A percentile compares a stretch with the other conserved stretches of the same genome.
These are phyloP conservation scores for Erysimum pusillum DNA, from an alignment of 441 rosid genomes.

Conservation along the genomic window DNA sequence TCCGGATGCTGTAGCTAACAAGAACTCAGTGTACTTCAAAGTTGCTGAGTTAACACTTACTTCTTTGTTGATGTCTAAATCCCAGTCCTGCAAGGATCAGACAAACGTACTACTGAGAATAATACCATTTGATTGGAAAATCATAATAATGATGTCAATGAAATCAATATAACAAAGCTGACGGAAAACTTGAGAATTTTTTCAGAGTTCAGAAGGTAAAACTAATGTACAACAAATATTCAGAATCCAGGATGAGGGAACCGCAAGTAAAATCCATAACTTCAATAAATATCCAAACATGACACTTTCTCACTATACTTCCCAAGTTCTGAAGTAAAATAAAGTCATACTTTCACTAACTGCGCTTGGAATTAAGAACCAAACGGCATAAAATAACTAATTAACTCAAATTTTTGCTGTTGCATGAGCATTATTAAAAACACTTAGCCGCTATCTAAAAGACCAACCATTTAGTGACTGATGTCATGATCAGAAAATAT, in stretches of 20 bases:
- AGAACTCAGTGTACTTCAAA: slow-evolving; percentile 79
- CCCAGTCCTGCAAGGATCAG: slow-evolving; percentile 81
- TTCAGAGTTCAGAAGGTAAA: slow-evolving; percentile 4
- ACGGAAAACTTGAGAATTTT: not conserved
- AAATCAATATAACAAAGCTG: not conserved
- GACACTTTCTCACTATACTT: slow-evolving; percentile 14
- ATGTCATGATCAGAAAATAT: slow-evolving; percentile 3
- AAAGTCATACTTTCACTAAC: not conserved
- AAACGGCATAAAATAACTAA: slow-evolving; percentile 11
- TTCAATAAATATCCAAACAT: slow-evolving; percentile 1
- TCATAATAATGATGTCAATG: not conserved
- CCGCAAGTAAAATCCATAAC: slow-evolving; percentile 11
- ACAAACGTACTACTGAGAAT: slow-evolving; percentile 19
- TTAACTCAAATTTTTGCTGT: not conserved
- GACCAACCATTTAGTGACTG: slow-evolving; percentile 6
- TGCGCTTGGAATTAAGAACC: not conserved
- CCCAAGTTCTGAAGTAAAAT: slow-evolving; percentile 17
- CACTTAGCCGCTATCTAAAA: slow-evolving; percentile 1
- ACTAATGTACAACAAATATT: not conserved
- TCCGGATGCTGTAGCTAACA: slow-evolving; percentile 94
- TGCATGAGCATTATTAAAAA: slow-evolving; percentile 2
- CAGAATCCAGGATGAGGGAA: not conserved
- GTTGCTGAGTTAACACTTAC: slow-evolving; percentile 69
- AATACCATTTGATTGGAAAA: slow-evolving; percentile 12
- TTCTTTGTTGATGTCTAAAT: slow-evolving; percentile 65